Evolutionary conservation across 2,329 filamentous ascomycete species (phyloP), one percentile per base, ranked within the genome.

Genomic region (Chaetomium sp.): DNA sequence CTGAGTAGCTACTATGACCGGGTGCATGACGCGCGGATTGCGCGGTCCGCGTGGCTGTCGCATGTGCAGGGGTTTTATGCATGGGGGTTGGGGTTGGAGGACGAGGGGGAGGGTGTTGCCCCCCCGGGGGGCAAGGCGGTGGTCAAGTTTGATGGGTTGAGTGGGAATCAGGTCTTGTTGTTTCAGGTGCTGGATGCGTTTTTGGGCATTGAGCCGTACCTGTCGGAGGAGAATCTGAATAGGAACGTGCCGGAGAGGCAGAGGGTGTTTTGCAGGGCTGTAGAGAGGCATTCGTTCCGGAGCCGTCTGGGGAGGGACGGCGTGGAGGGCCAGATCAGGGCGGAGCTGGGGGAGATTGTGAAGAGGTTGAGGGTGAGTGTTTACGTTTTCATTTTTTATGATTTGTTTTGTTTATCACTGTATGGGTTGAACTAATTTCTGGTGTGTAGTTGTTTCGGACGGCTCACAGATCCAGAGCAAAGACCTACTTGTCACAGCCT

Each of bases 111-210:
- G 1, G 59, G 5, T 29, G 27, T 29, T 3, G 27, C 27, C 13
- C n/a, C 27, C 13, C n/a, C n/a, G 45, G 45, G 45, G 7, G 45
- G n/a, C n/a, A 23, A 47, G n/a, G 8, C 9, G 45, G n/a, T 21
- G 45, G 66, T 72, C 27, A 72, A 75, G 54, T 76, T 71, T 54
- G 73, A 76, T 63, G 77, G 77, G 27, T 68, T 78, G 7, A 74
- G 71, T 49, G 77, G 75, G 0, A 78, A 76, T 57, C 76, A 78
- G 50, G 59, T 75, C 1, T 64, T 77, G 12, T 55, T 78, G 19
- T 76, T 77, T 55, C 73, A 75, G 59, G 72, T 71, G 1, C 35
- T 78, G 7, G 77, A 78, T 64, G 75, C 75, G 2, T 77, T 78
- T 61, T 65, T 78, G 12, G 75, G 74, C 1, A 47, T 77, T 23